Conservation (phyloP, 2,329 filamentous ascomycete genomes). For the Colletotrichum sp. region DNA sequence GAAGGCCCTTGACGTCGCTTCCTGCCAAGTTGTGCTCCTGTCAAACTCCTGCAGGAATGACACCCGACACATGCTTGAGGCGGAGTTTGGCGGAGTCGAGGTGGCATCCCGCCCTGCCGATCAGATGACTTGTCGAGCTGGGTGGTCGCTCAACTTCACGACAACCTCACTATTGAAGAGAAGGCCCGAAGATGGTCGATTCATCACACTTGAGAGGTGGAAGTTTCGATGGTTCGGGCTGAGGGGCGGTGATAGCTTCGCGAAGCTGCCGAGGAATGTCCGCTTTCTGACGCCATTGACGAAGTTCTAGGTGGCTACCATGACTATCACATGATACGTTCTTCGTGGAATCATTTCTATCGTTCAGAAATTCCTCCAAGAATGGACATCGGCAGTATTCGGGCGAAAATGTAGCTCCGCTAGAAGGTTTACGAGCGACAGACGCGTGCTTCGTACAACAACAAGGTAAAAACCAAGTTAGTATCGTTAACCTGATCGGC, state of each 20-base stretch:
- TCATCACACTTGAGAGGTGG: no score
- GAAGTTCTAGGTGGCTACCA: neutral
- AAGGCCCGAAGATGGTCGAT: neutral
- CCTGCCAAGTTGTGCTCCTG: neutral
- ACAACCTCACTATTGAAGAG: neutral
- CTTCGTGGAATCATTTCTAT: neutral
- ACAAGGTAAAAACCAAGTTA: fast-evolving
- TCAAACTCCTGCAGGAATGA: neutral
- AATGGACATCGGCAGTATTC: neutral
- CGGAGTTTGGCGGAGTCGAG: conserved; percentile 17
- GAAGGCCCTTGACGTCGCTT: neutral
- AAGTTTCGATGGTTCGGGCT: neutral
- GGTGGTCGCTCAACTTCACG: neutral
- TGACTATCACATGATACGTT: neutral
- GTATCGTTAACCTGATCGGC: neutral
- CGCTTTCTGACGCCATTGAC: neutral
- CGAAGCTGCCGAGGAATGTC: neutral
- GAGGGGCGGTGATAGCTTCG: neutral
- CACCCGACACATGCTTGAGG: neutral
- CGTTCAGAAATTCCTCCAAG: fast-evolving
- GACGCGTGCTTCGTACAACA: neutral
- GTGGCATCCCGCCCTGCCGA: neutral
- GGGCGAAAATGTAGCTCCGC: neutral
- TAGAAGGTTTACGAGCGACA: fast-evolving
- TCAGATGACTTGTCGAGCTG: neutral